Base-by-base conservation (phyloP, 306 rosid species). In the Cucurbita ficifolia region DNA sequence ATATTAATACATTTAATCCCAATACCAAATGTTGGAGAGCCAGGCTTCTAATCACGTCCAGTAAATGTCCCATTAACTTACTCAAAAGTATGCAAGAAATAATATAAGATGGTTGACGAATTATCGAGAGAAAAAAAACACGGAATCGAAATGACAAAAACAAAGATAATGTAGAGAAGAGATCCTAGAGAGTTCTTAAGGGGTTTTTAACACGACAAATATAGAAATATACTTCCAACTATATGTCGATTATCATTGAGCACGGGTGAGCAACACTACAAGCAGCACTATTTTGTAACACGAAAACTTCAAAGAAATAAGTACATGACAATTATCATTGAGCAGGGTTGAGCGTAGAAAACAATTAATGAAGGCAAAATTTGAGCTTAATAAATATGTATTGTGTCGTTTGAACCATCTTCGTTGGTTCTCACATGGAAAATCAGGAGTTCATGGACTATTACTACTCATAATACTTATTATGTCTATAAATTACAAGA, bases 361-460 rank as follows among this genome's bases (percentile, higher is more conserved):
- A 22, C 24, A 22, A 35, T 60, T 60, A 5, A 33, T 60, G 45
- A n/a, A 59, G 33, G 50, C 46, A 29, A 70, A 70, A 70, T 33
- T 16, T 49, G 42, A 70, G 10, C 74, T 36, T 29, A 48, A 48
- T 48, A 50, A 9, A 69, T 46, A 6, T 13, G 53, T 35, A 70
- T 13, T 62, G 74, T 57, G 70, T 75, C 73, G 49, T 81, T 73
- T 74, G 84, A 90, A 82, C 91, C 84, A 58, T 75, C 61, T 80
- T 84, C 80, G 62, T 57, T 77, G 92, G 88, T 74, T 83, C 90
- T 40, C 76, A 88, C 82, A 84, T 62, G 75, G 77, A 79, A 81
- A 68, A 74, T 73, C 73, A 50, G 49, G 46, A 77, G 72, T 51
- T 45, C 36, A 76, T 38, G 73, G 54, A 65, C 87, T 57, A 57